Evolutionary conservation across 78 protist species (phyloP).

Genomic region (Dictyostelium citrinum): DNA sequence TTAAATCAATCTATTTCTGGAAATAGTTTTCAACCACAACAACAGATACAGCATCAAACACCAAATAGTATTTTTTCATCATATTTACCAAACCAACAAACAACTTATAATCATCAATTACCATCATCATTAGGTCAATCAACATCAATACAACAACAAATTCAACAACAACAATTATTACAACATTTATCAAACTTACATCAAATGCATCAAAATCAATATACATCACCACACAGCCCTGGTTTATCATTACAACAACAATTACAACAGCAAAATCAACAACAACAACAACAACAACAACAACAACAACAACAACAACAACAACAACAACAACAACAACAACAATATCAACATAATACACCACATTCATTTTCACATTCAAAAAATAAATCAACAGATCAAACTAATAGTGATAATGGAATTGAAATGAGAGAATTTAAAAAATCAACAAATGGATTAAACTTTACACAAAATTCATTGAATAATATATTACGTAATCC

Average conservation of each 20-base stretch:
- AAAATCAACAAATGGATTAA: background rate
- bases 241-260: background rate
- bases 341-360: background rate
- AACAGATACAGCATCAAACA: background rate
- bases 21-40: background rate
- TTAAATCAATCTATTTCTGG: background rate
- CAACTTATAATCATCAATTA: background rate
- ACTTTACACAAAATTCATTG: background rate
- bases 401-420: background rate
- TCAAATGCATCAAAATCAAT: background rate
- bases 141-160: slow-evolving; percentile 3
- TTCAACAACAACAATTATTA: slow-evolving; percentile 12
- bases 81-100: background rate
- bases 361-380: background rate
- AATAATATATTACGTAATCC: background rate
- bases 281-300: background rate
- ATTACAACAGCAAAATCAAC: background rate
- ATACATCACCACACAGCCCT: background rate
- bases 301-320: background rate
- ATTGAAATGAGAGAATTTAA: background rate
- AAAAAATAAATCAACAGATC: background rate
- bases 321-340: background rate
- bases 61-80: background rate
- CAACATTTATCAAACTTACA: background rate
- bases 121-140: background rate